A percentile compares a stretch with the other conserved stretches of the same genome.
Conservation (phyloP, 768 basidiomycete genomes). For the Glaciozyma martinii region DNA sequence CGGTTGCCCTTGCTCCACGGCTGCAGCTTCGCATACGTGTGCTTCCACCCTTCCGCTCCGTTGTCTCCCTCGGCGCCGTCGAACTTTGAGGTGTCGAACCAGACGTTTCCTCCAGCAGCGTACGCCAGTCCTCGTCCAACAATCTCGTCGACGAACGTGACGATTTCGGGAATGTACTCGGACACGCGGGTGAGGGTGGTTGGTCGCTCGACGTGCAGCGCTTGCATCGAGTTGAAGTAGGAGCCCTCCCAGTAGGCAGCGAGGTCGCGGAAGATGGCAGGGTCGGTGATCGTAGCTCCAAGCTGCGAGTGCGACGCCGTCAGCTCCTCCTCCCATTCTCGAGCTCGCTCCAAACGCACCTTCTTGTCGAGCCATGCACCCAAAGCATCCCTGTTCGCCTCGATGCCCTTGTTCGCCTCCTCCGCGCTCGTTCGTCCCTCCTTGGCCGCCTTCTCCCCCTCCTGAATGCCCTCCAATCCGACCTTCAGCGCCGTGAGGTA, state of each 20-base stretch:
- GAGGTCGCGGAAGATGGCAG: slow-evolving; percentile 67
- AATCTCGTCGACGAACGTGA: slow-evolving; percentile 74
- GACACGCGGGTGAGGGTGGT: slow-evolving; percentile 90
- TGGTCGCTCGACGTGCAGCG: slow-evolving; percentile 75
- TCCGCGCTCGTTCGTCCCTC: background rate
- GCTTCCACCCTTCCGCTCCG: slow-evolving; percentile 43
- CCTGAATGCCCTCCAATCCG: slow-evolving; percentile 13
- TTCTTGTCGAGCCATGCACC: slow-evolving; percentile 63
- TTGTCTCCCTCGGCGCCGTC: slow-evolving; percentile 42
- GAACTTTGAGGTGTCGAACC: slow-evolving; percentile 45
- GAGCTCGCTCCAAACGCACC: slow-evolving; percentile 43
- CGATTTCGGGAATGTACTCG: slow-evolving; percentile 93
- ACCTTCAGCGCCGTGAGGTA: slow-evolving; percentile 64
- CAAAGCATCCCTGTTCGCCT: slow-evolving; percentile 67
- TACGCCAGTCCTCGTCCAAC: slow-evolving; percentile 78
- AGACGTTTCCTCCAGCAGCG: slow-evolving; percentile 42
- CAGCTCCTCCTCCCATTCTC: background rate
- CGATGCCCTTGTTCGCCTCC: slow-evolving; percentile 49
- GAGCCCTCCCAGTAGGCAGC: slow-evolving; percentile 79
- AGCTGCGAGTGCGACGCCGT: slow-evolving; percentile 45
- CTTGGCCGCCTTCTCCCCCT: slow-evolving; percentile 37
- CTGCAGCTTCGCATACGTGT: slow-evolving; percentile 87
- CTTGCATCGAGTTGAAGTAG: slow-evolving; percentile 86
- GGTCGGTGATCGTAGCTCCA: slow-evolving; percentile 73
- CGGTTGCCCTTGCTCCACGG: slow-evolving; percentile 93